Base-by-base conservation (phyloP, 257 asterid genomes). In the Cruciata laevipes region DNA sequence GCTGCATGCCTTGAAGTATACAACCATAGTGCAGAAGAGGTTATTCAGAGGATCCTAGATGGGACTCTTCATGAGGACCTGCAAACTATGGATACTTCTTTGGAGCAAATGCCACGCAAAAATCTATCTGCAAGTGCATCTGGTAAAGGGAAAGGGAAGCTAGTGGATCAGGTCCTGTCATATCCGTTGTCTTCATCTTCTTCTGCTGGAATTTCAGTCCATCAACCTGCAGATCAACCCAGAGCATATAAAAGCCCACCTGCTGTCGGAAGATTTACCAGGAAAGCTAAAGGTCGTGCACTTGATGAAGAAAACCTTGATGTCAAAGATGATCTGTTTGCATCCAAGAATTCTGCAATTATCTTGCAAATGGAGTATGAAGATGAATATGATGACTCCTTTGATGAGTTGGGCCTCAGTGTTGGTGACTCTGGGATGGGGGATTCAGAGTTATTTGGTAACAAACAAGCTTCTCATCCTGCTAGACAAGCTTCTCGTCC, bases 341-440 rank as follows among this genome's bases (percentile, higher is more conserved):
- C 75, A 78, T 87, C 83, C 16, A 88, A 84, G 82, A 88, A 93
- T n/a, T 84, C 88, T 27, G 86, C 89, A 30, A 89, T 93, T 65
- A 70, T 79, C 27, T 83, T 87, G 53, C 99, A 88, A 73, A 84
- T 87, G 0, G 96, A 93, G 85, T 93, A 93, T 31, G 99, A 93
- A 74, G 99, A 93, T 56, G 99, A 93, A 84, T 93, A 93, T 67
- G 99, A 94, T 13, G 99, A 90, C 73, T 94, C 99, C 20, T 94
- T 90, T 67, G 99, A 94, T 79, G 99, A 94, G 74, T 69, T 90
- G 62, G 99, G 99, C 52, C 44, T 94, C 73, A 80, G 95, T 55
- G 89, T 94, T 65, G 90, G 84, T 16, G 97, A 88, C 70, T 79
- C 92, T 11, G 95, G 89, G 30, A 35, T 82, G 10, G 96, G 84